Evolutionary conservation across 352 stramenopile genomes (phyloP).

Genomic region (Pythium sukuiense): DNA sequence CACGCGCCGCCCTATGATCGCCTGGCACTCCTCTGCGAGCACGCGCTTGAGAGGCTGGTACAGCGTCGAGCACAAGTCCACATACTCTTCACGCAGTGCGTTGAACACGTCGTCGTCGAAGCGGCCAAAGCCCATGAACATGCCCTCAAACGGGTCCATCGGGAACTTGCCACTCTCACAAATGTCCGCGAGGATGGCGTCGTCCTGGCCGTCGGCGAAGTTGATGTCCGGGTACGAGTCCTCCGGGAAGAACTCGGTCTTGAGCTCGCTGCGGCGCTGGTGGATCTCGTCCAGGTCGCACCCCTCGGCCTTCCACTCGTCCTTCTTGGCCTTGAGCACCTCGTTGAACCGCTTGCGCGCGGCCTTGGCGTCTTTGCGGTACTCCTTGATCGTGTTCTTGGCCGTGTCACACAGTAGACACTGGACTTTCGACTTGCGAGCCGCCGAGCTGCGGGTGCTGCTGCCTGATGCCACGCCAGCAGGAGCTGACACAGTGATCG

Average conservation of each 20-base stretch:
- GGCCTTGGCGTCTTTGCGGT: constrained; percentile 38
- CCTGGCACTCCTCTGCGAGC: constrained; percentile 21
- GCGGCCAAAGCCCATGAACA: constrained; percentile 35
- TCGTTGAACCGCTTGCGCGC: constrained; percentile 44
- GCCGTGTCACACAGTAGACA: constrained; percentile 42
- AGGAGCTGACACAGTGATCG: constrained; percentile 22
- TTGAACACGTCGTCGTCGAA: constrained; percentile 58
- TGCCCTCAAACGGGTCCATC: constrained; percentile 42
- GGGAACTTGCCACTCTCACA: constrained; percentile 53
- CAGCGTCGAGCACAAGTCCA: constrained; percentile 36
- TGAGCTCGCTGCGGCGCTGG: constrained; percentile 46
- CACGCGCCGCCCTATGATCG: constrained; percentile 37
- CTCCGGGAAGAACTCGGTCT: constrained; percentile 46
- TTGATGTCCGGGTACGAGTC: constrained; percentile 52
- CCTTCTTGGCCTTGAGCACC: constrained; percentile 34
- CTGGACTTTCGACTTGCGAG: constrained; percentile 24
- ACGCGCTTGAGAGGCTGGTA: constrained; percentile 40
- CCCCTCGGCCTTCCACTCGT: constrained; percentile 38
- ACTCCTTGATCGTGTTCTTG: constrained; percentile 37
- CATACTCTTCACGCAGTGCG: constrained; percentile 39
- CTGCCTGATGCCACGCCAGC: not conserved
- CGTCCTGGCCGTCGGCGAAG: constrained; percentile 41
- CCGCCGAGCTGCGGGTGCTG: constrained; percentile 22
- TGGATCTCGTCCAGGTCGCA: constrained; percentile 54
- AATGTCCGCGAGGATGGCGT: constrained; percentile 55